A percentile compares a stretch with the other conserved stretches of the same genome.
These are phyloP conservation scores for Chloris gayana DNA, from an alignment of 176 grass and related monocot genomes.

Conservation along the genomic window DNA sequence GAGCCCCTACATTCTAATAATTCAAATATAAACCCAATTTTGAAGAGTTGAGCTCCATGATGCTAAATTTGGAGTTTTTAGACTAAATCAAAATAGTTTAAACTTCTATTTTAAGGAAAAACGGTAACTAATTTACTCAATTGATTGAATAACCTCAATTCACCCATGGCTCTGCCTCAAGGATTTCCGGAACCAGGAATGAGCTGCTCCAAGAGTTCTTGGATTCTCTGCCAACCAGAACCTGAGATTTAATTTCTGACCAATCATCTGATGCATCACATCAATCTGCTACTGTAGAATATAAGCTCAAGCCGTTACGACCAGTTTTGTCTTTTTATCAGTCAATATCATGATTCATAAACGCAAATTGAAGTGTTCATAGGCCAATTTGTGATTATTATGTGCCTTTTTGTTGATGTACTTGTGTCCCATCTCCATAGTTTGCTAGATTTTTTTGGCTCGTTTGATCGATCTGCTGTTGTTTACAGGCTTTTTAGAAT, in stretches of 20 bases:
- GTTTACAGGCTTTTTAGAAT: not conserved
- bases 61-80: not conserved
- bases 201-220: not conserved
- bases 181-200: not conserved
- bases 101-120: not conserved
- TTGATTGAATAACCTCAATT: not conserved
- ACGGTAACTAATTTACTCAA: too few relatives aligned
- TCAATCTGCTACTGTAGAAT: not conserved
- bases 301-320: not conserved
- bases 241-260: not conserved
- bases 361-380: not conserved
- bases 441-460: not conserved
- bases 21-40: too few relatives aligned
- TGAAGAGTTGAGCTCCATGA: too few relatives aligned
- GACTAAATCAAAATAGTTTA: not conserved
- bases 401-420: not conserved
- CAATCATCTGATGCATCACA: not conserved
- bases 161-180: too few relatives aligned
- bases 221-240: not conserved
- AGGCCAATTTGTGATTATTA: not conserved
- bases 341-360: constrained; percentile 4
- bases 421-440: too few relatives aligned
- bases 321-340: not conserved
- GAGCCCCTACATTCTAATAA: too few relatives aligned
- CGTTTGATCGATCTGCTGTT: constrained; percentile 28